Conservation (phyloP, 768 basidiomycete species). For the Suillus placidus region DNA sequence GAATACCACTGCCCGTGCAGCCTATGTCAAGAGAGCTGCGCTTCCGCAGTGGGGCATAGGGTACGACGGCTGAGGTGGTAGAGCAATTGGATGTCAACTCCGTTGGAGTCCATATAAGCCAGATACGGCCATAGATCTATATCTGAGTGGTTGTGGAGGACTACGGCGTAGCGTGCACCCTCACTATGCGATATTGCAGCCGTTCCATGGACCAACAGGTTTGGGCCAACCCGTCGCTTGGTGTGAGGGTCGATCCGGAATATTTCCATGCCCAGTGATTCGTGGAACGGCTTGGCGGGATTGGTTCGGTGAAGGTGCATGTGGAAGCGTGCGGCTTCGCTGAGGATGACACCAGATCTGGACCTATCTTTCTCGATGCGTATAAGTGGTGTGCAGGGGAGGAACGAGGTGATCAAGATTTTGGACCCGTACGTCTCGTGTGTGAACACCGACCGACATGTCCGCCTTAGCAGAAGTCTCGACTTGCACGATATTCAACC, state of each 20-base stretch:
- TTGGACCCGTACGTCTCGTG: conserved; percentile 45
- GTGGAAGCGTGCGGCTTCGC: conserved; percentile 62
- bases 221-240: conserved; percentile 46
- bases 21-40: conserved; percentile 44
- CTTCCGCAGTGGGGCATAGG: conserved; percentile 47
- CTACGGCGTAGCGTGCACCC: conserved; percentile 48
- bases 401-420: conserved; percentile 47
- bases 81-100: conserved; percentile 55
- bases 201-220: conserved; percentile 50
- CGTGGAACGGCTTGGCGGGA: conserved; percentile 46
- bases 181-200: conserved; percentile 49
- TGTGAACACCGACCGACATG: conserved; percentile 49
- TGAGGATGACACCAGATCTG: conserved; percentile 45
- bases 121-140: conserved; percentile 65
- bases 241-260: conserved; percentile 49
- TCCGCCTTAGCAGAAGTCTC: conserved; percentile 48
- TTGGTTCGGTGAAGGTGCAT: conserved; percentile 59
- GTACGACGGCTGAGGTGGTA: conserved; percentile 47
- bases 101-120: conserved; percentile 60
- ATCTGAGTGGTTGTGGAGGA: conserved; percentile 52
- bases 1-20: conserved; percentile 41
- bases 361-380: conserved; percentile 38
- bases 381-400: conserved; percentile 38
- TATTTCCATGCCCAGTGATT: conserved; percentile 56
- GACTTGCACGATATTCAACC: conserved; percentile 51